Evolutionary conservation across 139 green algal genomes (phyloP), one percentile per base, ranked within the genome.

Genomic region (Tetradesmus lagerheimii): DNA sequence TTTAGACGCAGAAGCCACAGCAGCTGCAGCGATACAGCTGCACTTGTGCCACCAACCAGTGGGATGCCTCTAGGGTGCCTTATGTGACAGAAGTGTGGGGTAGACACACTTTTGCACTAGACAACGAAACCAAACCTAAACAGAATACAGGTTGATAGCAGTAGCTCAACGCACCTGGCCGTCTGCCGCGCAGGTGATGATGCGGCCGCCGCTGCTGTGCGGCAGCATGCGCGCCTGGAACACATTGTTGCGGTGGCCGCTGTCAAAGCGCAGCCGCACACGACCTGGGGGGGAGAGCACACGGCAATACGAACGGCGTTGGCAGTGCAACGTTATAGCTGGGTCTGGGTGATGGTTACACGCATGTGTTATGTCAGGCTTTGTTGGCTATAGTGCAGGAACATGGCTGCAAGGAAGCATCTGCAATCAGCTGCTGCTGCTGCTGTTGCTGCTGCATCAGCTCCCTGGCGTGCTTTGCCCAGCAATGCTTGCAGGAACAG

Each of bases 141-240:
- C n/a, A n/a, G n/a, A n/a, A n/a, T n/a, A n/a, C n/a, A n/a, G n/a
- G n/a, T n/a, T n/a, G n/a, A n/a, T n/a, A n/a, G n/a, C 66, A 38
- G 66, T 37, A 1, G 66, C 66, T 11, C n/a, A 18, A 62, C 20
- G 37, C 62, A 81, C 87, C 34, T 64, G 53, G 1, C 57, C 53
- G 47, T 67, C 94, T 5, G 94, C 93, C 3, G 94, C 94, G 80
- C 94, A 96, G 34, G 90, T 91, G 45, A 96, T 67, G 45, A 96
- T 80, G 23, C 87, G 91, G 39, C 86, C 57, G 83, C 93, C 85
- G 38, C 81, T 39, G 11, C 50, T 92, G 80, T 92, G 78, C 0
- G 94, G 94, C 87, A 96, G 85, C 66, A 93, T 57, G 53, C 89
- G 87, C 0, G 94, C 92, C 79, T 96, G 94, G 85, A 96, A 96